phyloP scores from a whole-genome alignment of 2,329 filamentous ascomycete species.

The Corynespora cassiicola region DNA sequence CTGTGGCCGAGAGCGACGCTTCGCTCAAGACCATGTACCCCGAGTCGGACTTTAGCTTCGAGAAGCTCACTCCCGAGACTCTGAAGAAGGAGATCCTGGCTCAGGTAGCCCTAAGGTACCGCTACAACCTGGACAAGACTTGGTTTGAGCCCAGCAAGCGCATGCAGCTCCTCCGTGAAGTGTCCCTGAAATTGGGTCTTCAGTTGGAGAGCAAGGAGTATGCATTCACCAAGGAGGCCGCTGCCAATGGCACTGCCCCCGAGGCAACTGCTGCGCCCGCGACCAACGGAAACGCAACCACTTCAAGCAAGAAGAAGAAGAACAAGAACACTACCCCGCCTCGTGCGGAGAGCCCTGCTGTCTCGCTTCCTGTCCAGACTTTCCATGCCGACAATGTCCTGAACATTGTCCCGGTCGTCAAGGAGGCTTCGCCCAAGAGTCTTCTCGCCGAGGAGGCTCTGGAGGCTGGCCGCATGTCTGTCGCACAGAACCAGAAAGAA shows the following conservation, averaged over 20 bases:
- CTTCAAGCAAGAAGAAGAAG: constrained; percentile 60
- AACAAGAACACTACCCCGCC: constrained; percentile 61
- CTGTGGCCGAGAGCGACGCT: constrained; percentile 77
- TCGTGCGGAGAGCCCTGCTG: constrained; percentile 48
- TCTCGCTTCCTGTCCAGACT: constrained; percentile 61
- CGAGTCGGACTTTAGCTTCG: constrained; percentile 82
- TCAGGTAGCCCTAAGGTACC: constrained; percentile 77
- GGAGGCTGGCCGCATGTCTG: constrained; percentile 94
- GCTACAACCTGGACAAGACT: constrained; percentile 71
- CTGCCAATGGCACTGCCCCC: constrained; percentile 22
- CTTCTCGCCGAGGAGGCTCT: constrained; percentile 92
- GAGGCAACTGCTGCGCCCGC: constrained; percentile 27
- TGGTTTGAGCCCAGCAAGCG: constrained; percentile 75
- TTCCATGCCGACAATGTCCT: constrained; percentile 87
- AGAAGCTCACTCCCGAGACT: constrained; percentile 75
- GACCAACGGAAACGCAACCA: constrained; percentile 46
- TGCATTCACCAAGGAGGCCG: constrained; percentile 61
- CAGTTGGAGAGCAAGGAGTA: constrained; percentile 85
- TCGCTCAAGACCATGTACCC: constrained; percentile 77
- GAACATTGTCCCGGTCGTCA: constrained; percentile 92
- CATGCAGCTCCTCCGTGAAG: constrained; percentile 86
- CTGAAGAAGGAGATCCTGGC: constrained; percentile 73
- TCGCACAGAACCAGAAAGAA: constrained; percentile 93
- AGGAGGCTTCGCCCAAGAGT: constrained; percentile 91
- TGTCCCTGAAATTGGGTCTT: constrained; percentile 86